Evolutionary conservation across 75 land plant genomes (phyloP), one percentile per base, ranked within the genome.

Genomic region (Azolla pinnata): DNA sequence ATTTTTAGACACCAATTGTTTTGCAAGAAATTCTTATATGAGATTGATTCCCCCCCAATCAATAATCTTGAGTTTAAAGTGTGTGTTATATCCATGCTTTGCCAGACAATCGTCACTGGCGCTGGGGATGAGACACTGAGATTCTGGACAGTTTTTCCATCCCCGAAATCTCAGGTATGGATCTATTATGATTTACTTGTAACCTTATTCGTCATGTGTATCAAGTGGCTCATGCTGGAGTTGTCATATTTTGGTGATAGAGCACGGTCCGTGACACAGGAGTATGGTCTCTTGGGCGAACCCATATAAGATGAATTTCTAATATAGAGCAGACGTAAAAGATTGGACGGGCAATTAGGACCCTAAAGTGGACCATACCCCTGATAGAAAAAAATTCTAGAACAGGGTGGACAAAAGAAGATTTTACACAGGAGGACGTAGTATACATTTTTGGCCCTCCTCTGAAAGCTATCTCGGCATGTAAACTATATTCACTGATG

Each of bases 91-190:
- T 34, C 17, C 27, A 1, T 47, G 46, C 54, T 21, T 42, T 1
- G 67, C 61, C 79, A 92, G 83, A 85, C 97, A 31, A 88, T 92
- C 49, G 96, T 92, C 3, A 92, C 97, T 16, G 97, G 97, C 31
- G 97, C 97, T 25, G 97, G 97, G 1, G 97, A 88, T 62, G 97
- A 92, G 62, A 92, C 97, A 14, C 63, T 92, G 33, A 60, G 97
- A 24, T 92, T 91, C 59, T 92, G 97, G 97, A 92, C 90, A 51
- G 65, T 92, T 10, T 92, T 92, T 62, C 97, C 97, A 3, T 85
- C 96, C 45, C 63, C 73, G 27, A 91, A 88, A 64, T 65, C 90
- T 29, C 82, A 69, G 33, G 86, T 79, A 69, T 31, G 58, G 49
- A 27, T 31, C 23, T 20, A 12, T n/a, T n/a, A n/a, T n/a, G n/a